Evolutionary conservation across 257 asterid species (phyloP).

Genomic region (Salvia hispanica): DNA sequence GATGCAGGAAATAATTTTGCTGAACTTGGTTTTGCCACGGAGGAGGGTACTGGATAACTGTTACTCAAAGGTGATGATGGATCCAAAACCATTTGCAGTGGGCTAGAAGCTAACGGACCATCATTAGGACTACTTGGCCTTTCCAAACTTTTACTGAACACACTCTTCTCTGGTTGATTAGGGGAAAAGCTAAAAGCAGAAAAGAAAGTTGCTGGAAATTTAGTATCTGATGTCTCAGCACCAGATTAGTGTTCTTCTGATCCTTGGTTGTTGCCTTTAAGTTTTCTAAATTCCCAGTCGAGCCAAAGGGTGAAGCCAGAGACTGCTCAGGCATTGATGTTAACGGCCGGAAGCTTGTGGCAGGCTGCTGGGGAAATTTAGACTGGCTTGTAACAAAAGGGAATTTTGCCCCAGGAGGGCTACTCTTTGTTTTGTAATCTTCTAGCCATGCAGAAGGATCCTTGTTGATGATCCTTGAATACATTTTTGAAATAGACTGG

Average conservation of each 20-base stretch:
- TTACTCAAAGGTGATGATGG: too few species aligned
- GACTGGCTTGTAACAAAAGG: constrained; percentile 37
- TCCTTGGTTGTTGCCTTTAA: constrained; percentile 37
- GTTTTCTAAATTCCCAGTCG: constrained; percentile 32
- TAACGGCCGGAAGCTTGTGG: constrained; percentile 28
- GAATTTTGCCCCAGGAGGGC: constrained; percentile 29
- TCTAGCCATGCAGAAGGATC: neutral
- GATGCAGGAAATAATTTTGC: too few species aligned
- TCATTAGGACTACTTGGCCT: too few species aligned
- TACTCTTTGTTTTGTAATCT: constrained; percentile 40
- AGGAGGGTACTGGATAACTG: too few species aligned
- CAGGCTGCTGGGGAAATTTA: constrained; percentile 38
- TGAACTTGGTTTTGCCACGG: too few species aligned
- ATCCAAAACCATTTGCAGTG: too few species aligned
- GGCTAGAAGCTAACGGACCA: too few species aligned
- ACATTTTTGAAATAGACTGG: constrained; percentile 25
- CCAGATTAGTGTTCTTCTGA: constrained; percentile 31
- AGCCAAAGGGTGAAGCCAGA: too few species aligned
- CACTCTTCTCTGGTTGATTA: too few species aligned
- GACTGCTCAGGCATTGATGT: constrained; percentile 40
- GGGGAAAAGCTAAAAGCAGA: too few species aligned
- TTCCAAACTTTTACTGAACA: too few species aligned
- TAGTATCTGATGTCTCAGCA: constrained; percentile 33
- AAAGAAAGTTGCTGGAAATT: too few species aligned
- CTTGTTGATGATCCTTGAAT: constrained; percentile 36